Evolutionary conservation across 495 filamentous ascomycete species (phyloP), one percentile per base, ranked within the genome.

Genomic region (Tuber microsphaerosporum): DNA sequence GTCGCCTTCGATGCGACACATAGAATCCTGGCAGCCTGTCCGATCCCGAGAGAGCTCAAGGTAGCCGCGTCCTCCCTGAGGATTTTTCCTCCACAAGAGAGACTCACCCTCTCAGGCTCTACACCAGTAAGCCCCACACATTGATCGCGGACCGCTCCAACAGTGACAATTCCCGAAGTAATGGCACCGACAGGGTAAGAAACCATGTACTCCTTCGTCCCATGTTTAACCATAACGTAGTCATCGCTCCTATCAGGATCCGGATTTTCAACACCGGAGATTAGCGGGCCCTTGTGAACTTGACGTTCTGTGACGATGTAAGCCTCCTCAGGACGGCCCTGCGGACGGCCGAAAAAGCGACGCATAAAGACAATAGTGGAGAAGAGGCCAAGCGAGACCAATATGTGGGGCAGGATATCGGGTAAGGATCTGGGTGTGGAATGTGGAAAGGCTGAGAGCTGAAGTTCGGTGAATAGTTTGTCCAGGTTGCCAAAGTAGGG

Each of bases 21-120:
- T 10, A 83, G 76, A 46, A 83, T 79, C 37, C 71, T 76, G 1
- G 81, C 78, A 10, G 65, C 76, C 17, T 78, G 76, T 37, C 77
- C 73, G 71, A 83, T 81, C 2, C 81, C 81, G 12, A 83, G 65
- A 19, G 73, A 79, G 22, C 65, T 45, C 45, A 83, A 71, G 16
- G 78, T 77, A 34, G 51, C 79, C 9, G 76, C n/a, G 42, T 82
- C 51, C 10, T 82, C 81, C 42, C 80, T 83, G 34, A 83, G 75
- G 42, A 79, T 75, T 41, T 74, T 81, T 4, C 78, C 81, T 0
- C 74, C 72, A 70, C 81, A 82, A 10, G 79, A 46, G 41, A 83
- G 76, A 0, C 72, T 75, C 41, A 82, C 69, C 9, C 79, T 69
- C 14, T 39, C 56, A 1, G 31, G 22, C 10, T 81, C 72, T 16